Evolutionary conservation across 768 basidiomycete species (phyloP).

Genomic region (Steccherinum ochraceum): DNA sequence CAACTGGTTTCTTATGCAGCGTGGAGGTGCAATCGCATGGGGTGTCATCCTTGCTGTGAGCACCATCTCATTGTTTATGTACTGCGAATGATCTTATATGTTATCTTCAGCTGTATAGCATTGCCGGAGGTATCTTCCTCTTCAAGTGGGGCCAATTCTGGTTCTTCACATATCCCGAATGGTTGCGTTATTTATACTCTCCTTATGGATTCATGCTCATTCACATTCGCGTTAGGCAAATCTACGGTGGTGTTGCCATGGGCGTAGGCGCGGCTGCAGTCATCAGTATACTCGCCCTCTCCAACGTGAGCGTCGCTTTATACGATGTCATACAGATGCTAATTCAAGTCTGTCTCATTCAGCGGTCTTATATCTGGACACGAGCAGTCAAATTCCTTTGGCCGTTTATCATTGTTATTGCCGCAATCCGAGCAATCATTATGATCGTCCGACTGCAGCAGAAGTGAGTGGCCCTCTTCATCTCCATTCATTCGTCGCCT

Average conservation of each 20-base stretch:
- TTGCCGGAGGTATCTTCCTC: constrained; percentile 59
- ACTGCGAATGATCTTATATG: background rate
- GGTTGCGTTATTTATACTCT: constrained; percentile 31
- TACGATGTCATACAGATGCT: constrained; percentile 10
- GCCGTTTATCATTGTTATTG: constrained; percentile 65
- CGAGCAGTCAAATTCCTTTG: constrained; percentile 60
- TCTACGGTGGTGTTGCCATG: constrained; percentile 63
- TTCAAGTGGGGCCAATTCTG: constrained; percentile 55
- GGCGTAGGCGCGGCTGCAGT: constrained; percentile 44
- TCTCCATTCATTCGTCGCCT: background rate
- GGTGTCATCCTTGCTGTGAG: constrained; percentile 52
- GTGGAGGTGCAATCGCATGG: constrained; percentile 70
- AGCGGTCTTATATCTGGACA: constrained; percentile 69
- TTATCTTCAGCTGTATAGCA: constrained; percentile 62
- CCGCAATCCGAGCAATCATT: constrained; percentile 56
- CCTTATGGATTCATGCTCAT: constrained; percentile 1
- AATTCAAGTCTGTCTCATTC: constrained; percentile 12
- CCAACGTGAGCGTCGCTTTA: constrained; percentile 58
- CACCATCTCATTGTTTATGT: constrained; percentile 1
- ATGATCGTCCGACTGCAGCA: constrained; percentile 72
- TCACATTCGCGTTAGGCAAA: constrained; percentile 38
- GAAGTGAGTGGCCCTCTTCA: constrained; percentile 38
- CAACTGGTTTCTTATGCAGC: constrained; percentile 29
- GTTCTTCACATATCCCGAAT: constrained; percentile 63
- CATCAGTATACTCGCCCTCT: constrained; percentile 52